These are phyloP conservation scores for Cucurbitaria berberidis DNA, from an alignment of 2,329 filamentous ascomycete species.

Conservation along the genomic window DNA sequence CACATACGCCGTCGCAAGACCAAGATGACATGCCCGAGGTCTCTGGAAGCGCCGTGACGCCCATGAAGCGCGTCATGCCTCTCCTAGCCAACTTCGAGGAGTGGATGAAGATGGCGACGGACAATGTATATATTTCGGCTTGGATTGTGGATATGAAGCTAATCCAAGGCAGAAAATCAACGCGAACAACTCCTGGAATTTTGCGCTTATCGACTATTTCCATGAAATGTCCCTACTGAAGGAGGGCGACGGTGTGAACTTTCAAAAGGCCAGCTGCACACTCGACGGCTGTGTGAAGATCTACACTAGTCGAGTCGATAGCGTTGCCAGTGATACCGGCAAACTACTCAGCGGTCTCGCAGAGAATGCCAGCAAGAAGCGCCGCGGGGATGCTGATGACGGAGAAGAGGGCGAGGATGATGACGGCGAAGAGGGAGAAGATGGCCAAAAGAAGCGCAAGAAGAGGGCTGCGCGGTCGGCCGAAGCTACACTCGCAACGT, in stretches of 20 bases:
- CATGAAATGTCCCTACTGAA: conserved; percentile 98
- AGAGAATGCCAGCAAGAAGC: conserved; percentile 73
- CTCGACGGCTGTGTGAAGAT: conserved; percentile 99
- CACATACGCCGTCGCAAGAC: conserved; percentile 55
- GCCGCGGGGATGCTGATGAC: conserved; percentile 44
- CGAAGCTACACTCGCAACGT: conserved; percentile 89
- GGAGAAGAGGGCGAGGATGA: conserved; percentile 62
- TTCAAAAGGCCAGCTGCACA: conserved; percentile 97
- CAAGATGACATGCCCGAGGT: conserved; percentile 64
- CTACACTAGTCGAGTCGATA: conserved; percentile 97
- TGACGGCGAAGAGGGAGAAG: conserved; percentile 68
- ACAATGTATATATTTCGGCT: conserved; percentile 64
- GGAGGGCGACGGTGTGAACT: conserved; percentile 96
- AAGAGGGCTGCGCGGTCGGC: conserved; percentile 84
- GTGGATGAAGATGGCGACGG: conserved; percentile 99
- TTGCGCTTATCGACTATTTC: conserved; percentile 99
- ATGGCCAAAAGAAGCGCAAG: conserved; percentile 66
- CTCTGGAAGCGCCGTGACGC: conserved; percentile 79
- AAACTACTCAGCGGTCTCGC: conserved; percentile 92
- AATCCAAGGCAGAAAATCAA: conserved; percentile 71
- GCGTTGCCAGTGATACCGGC: conserved; percentile 95
- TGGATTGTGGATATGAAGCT: conserved; percentile 6
- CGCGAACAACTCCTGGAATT: conserved; percentile 97
- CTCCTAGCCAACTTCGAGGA: conserved; percentile 98
- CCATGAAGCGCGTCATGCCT: conserved; percentile 87